phyloP scores from a whole-genome alignment of 2,329 filamentous ascomycete species.

The Exserohilum turcica region DNA sequence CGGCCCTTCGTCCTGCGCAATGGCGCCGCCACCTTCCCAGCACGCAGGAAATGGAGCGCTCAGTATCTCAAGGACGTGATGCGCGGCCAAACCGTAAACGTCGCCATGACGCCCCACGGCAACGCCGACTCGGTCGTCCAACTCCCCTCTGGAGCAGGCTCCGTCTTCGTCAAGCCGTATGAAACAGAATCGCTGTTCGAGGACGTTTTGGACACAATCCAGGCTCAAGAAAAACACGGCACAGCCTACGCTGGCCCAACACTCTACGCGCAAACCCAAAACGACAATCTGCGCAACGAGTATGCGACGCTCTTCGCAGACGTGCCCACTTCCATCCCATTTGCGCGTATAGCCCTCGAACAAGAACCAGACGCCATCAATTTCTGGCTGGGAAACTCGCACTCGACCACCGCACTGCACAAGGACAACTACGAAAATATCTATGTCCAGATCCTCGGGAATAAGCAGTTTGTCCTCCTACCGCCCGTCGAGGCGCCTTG shows the following conservation, averaged over 20 bases:
- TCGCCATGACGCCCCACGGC: constrained; percentile 77
- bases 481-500: constrained; percentile 73
- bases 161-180: constrained; percentile 71
- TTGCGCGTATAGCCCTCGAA: constrained; percentile 72
- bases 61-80: constrained; percentile 63
- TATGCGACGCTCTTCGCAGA: constrained; percentile 67
- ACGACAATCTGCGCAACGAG: constrained; percentile 79
- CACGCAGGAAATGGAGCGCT: constrained; percentile 66
- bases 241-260: constrained; percentile 15
- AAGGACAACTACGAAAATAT: constrained; percentile 87
- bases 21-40: constrained; percentile 67
- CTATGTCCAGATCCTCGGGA: constrained; percentile 75
- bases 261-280: constrained; percentile 77
- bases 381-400: constrained; percentile 77
- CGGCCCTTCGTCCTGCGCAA: constrained; percentile 73
- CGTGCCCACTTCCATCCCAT: constrained; percentile 69
- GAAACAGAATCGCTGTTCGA: constrained; percentile 68
- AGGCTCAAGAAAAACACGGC: constrained; percentile 57
- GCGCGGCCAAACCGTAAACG: constrained; percentile 65
- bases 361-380: constrained; percentile 75
- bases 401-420: constrained; percentile 73
- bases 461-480: constrained; percentile 75
- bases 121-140: constrained; percentile 66
- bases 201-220: constrained; percentile 66
- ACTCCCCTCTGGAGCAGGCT: constrained; percentile 56